Conservation (phyloP, 805 yeast species). For the Starmera dryadoides region DNA sequence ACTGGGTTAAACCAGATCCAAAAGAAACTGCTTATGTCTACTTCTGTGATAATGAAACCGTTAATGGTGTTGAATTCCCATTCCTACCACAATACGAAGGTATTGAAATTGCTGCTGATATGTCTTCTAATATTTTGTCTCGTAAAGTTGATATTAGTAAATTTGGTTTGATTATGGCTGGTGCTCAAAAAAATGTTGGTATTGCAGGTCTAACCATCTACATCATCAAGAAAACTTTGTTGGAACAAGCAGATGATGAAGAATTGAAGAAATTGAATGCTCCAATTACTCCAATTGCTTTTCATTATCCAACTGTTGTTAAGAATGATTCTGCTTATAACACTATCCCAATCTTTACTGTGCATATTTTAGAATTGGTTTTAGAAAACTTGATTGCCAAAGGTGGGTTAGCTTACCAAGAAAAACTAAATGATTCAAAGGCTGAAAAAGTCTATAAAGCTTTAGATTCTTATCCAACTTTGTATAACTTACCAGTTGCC, state of each 20-base stretch:
- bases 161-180: constrained; percentile 90
- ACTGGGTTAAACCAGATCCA: constrained; percentile 53
- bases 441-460: constrained; percentile 57
- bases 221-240: constrained; percentile 75
- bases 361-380: constrained; percentile 79
- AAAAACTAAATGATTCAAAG: constrained; percentile 50
- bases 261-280: constrained; percentile 50
- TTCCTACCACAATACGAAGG: constrained; percentile 47
- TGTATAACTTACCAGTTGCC: constrained; percentile 63
- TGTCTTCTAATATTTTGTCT: constrained; percentile 89
- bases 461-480: constrained; percentile 56
- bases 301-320: constrained; percentile 80
- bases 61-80: constrained; percentile 79
- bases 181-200: constrained; percentile 98
- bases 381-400: constrained; percentile 48
- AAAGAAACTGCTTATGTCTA: constrained; percentile 78
- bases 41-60: constrained; percentile 96
- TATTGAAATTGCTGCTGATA: constrained; percentile 84
- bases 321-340: constrained; percentile 90
- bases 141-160: constrained; percentile 73
- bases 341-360: constrained; percentile 90
- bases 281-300: constrained; percentile 86
- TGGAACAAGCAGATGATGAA: constrained; percentile 59
- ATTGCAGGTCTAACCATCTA: constrained; percentile 92
- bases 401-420: constrained; percentile 72